Evolutionary conservation across 208 protist genomes (phyloP).

Genomic region (Trypanosoma cruzi): DNA sequence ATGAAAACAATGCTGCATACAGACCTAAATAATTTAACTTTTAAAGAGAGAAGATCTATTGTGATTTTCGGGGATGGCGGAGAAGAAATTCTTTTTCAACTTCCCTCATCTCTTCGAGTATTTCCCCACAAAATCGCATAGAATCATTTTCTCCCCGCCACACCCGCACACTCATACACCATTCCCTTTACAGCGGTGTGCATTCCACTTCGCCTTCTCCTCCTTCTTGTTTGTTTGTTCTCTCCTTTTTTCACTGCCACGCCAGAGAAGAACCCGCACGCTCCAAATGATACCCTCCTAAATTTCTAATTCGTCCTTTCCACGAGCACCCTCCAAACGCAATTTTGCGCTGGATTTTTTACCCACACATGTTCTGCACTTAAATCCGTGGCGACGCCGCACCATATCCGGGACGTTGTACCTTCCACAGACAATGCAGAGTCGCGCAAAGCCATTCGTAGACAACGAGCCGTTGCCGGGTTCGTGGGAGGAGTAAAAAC

Average conservation of each 20-base stretch:
- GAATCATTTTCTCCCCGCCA: too few relatives aligned
- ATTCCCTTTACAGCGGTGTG: too few relatives aligned
- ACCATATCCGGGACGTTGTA: constrained; percentile 80
- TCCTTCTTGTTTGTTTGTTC: neutral
- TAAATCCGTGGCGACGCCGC: constrained; percentile 72
- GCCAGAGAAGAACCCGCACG: neutral
- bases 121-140: too few relatives aligned
- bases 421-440: constrained; percentile 88
- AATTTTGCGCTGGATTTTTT: constrained; percentile 68
- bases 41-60: too few relatives aligned
- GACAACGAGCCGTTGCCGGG: neutral
- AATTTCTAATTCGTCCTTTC: neutral
- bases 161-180: too few relatives aligned
- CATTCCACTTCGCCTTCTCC: too few relatives aligned
- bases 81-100: too few relatives aligned
- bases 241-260: neutral
- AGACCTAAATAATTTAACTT: too few relatives aligned
- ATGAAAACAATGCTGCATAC: too few relatives aligned
- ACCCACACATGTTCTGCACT: constrained; percentile 88
- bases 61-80: too few relatives aligned
- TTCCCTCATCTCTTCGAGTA: too few relatives aligned
- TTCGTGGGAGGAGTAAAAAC: constrained; percentile 17
- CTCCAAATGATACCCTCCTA: neutral
- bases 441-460: constrained; percentile 7
- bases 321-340: constrained; percentile 35